Conservation (phyloP, 192 early-diverging fungal species). For the Coemansia sp. region DNA sequence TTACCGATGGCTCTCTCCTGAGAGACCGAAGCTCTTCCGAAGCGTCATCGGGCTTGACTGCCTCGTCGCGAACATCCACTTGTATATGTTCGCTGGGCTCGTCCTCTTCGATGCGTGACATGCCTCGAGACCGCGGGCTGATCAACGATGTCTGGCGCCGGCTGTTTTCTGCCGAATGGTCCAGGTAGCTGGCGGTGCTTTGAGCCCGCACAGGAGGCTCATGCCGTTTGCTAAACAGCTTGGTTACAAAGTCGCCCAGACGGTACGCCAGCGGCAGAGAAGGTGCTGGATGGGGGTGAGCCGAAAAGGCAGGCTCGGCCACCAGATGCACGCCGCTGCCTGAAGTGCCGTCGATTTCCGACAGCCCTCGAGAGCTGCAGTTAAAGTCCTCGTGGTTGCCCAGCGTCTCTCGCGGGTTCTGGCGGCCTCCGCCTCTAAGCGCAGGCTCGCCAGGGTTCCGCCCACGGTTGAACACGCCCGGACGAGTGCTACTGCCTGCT, state of each 20-base stretch:
- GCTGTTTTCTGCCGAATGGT: conserved; percentile 11
- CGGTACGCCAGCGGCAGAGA: conserved; percentile 23
- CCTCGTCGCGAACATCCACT: conserved; percentile 3
- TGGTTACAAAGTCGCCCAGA: conserved; percentile 23
- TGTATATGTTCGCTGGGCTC: conserved; percentile 8
- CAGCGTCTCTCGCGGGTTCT: conserved; percentile 7
- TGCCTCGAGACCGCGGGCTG: conserved; percentile 14
- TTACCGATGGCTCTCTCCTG: conserved; percentile 15
- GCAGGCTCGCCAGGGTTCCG: conserved; percentile 22
- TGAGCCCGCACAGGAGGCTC: conserved; percentile 6
- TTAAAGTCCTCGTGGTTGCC: conserved; percentile 15
- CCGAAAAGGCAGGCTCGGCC: not conserved
- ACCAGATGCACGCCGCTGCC: conserved; percentile 41
- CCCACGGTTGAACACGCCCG: not conserved
- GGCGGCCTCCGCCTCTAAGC: conserved; percentile 21
- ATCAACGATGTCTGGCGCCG: conserved; percentile 16
- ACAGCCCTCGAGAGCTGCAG: conserved; percentile 14
- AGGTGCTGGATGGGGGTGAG: not conserved
- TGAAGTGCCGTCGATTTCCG: conserved; percentile 10
- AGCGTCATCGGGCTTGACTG: not conserved
- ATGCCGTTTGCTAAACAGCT: conserved; percentile 6
- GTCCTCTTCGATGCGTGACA: conserved; percentile 14
- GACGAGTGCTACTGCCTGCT: not conserved
- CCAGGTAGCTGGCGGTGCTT: conserved; percentile 19
- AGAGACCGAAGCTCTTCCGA: conserved; percentile 25